Percentiles rank a stretch among this genome's conserved stretches.
Evolutionary conservation across 371 early-diverging fungal species (phyloP).

Genomic region (Apophysomyces sp.): DNA sequence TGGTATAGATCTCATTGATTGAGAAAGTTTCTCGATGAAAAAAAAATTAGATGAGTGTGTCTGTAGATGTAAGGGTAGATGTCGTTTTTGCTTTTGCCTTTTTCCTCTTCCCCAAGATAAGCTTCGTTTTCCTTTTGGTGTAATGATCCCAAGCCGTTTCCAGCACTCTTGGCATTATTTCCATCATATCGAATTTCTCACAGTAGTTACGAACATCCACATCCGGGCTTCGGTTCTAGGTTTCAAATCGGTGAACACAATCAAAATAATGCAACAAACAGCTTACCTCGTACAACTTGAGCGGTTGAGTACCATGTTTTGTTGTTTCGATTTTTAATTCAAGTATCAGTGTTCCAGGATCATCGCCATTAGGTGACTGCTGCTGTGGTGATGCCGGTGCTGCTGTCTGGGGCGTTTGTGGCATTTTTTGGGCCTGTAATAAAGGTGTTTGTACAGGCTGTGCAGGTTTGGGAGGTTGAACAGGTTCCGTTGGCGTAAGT

Average conservation of each 20-base stretch:
- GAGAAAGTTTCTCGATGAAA: too few relatives aligned
- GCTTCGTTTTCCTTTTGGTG: background rate
- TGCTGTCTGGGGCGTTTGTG: background rate
- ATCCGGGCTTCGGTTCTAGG: background rate
- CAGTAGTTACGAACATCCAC: background rate
- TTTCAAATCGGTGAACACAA: too few relatives aligned
- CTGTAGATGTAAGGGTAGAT: background rate
- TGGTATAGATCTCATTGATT: too few relatives aligned
- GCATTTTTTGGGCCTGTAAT: background rate
- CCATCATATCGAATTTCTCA: background rate
- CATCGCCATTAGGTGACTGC: background rate
- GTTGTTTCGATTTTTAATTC: background rate
- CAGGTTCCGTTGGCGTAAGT: too few relatives aligned
- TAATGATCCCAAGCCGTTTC: background rate
- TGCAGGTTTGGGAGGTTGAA: too few relatives aligned
- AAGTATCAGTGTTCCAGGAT: background rate
- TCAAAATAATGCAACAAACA: too few relatives aligned
- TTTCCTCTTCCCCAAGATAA: background rate
- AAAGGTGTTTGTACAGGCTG: background rate
- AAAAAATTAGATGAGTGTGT: too few relatives aligned
- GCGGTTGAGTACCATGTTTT: background rate
- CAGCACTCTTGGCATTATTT: background rate
- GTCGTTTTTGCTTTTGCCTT: background rate
- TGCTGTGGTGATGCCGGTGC: background rate
- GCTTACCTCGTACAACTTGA: background rate